Conservation (phyloP, 306 rosid species). For the Phaseolus lunatus region DNA sequence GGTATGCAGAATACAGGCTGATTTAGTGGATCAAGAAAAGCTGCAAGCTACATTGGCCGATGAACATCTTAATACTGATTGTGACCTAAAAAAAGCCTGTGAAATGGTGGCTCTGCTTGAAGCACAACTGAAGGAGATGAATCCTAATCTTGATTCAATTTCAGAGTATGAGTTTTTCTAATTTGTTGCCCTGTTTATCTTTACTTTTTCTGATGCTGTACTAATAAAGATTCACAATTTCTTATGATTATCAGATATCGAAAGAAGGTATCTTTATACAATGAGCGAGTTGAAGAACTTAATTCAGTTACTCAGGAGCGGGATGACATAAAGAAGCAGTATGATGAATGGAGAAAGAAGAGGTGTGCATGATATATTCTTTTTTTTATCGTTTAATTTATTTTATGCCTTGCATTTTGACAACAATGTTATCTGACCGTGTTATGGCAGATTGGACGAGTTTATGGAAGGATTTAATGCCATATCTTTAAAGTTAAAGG, state of each 20-base stretch:
- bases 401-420: slow-evolving; percentile 14
- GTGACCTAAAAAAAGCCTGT: slow-evolving; percentile 78
- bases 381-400: slow-evolving; percentile 3
- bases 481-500: slow-evolving; percentile 91
- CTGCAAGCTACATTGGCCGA: slow-evolving; percentile 70
- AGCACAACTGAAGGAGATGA: slow-evolving; percentile 94
- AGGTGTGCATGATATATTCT: slow-evolving; percentile 56
- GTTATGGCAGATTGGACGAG: slow-evolving; percentile 77
- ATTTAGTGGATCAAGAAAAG: slow-evolving; percentile 87
- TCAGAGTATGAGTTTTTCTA: slow-evolving; percentile 70
- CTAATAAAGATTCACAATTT: slow-evolving; percentile 29
- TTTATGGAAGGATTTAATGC: slow-evolving; percentile 97
- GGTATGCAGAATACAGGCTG: slow-evolving; percentile 78
- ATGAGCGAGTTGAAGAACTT: slow-evolving; percentile 91
- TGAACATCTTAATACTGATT: slow-evolving; percentile 57
- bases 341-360: slow-evolving; percentile 88
- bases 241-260: slow-evolving; percentile 64
- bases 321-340: slow-evolving; percentile 80
- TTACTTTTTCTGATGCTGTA: slow-evolving; percentile 32
- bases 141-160: slow-evolving; percentile 95
- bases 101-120: slow-evolving; percentile 81
- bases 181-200: slow-evolving; percentile 23
- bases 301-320: slow-evolving; percentile 82
- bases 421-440: slow-evolving; percentile 29
- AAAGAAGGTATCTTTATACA: slow-evolving; percentile 76